A percentile compares a stretch with the other conserved stretches of the same genome.
Evolutionary conservation across 805 yeast species (phyloP).

Genomic region (Grigorovia transvaalensis): DNA sequence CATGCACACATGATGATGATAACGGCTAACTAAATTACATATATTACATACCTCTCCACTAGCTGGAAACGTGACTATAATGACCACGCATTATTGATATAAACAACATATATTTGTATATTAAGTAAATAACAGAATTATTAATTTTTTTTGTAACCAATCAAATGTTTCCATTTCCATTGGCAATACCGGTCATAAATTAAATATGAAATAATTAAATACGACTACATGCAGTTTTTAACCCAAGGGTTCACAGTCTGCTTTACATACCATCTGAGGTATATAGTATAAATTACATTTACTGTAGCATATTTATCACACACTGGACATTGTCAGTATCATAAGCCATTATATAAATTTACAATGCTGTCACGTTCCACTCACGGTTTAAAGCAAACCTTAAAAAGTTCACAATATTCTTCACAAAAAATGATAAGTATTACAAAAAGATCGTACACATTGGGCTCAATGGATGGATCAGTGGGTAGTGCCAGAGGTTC

Average conservation of each 20-base stretch:
- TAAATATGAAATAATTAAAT: neutral
- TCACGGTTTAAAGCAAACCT: neutral
- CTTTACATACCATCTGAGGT: too few species aligned
- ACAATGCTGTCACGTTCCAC: slow-evolving; percentile 1
- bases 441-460: slow-evolving; percentile 6
- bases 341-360: neutral
- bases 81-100: neutral
- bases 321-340: neutral
- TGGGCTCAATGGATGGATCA: slow-evolving; percentile 41
- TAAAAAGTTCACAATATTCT: neutral
- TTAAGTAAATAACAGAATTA: neutral
- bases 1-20: neutral
- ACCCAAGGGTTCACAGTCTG: neutral
- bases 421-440: neutral
- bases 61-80: neutral
- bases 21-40: neutral
- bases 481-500: slow-evolving; percentile 47
- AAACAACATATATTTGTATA: neutral
- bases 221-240: neutral
- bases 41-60: neutral
- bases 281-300: too few species aligned
- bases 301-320: too few species aligned
- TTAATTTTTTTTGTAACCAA: neutral
- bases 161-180: neutral
- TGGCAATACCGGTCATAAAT: neutral